phyloP scores from a whole-genome alignment of 2,329 filamentous ascomycete genomes.

The Cercospora sp. region DNA sequence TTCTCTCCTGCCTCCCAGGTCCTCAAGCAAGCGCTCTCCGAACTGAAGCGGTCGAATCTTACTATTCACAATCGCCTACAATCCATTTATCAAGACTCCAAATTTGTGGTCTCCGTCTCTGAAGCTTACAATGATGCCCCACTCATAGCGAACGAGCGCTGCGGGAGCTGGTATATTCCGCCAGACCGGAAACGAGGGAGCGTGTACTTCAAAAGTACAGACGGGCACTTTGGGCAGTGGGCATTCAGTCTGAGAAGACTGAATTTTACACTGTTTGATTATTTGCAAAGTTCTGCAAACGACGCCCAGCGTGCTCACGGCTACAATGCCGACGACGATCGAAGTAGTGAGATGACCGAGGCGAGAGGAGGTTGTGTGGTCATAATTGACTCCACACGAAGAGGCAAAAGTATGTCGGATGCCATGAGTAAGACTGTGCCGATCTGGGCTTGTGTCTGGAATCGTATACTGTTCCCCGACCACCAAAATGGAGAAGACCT shows the following conservation, averaged over 20 bases:
- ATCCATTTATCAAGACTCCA: conserved; percentile 75
- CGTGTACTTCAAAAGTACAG: conserved; percentile 97
- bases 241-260: conserved; percentile 80
- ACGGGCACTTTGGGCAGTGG: conserved; percentile 91
- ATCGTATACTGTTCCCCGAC: conserved; percentile 70
- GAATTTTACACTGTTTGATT: conserved; percentile 75
- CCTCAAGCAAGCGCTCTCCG: conserved; percentile 67
- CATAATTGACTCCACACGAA: conserved; percentile 87
- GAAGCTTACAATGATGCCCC: conserved; percentile 59
- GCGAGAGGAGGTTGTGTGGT: conserved; percentile 68
- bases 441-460: conserved; percentile 88
- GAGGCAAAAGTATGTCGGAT: conserved; percentile 95
- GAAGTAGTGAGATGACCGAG: conserved; percentile 1
- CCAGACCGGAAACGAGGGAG: conserved; percentile 66
- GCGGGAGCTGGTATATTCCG: conserved; percentile 90
- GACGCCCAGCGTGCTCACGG: background rate
- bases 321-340: background rate
- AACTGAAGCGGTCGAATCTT: conserved; percentile 73
- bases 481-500: conserved; percentile 45
- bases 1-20: conserved; percentile 61
- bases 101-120: conserved; percentile 67
- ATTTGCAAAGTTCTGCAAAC: conserved; percentile 53
- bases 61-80: conserved; percentile 77
- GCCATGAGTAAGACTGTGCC: conserved; percentile 91
- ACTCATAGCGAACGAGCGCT: conserved; percentile 88